phyloP scores from a whole-genome alignment of 352 stramenopile species.

The Thraustotheca clavata region DNA sequence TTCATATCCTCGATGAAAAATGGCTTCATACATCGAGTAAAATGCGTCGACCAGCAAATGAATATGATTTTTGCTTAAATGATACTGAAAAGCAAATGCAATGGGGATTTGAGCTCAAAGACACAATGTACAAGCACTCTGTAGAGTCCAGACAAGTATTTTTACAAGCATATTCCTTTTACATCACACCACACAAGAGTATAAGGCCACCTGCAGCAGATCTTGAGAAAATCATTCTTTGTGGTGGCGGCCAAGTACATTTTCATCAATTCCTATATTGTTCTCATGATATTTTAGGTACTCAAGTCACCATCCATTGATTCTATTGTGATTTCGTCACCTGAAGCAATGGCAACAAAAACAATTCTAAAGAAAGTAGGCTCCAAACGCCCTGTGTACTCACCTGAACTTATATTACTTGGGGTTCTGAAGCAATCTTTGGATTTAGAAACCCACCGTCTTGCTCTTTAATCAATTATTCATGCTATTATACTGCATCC shows the following conservation, averaged over 20 bases:
- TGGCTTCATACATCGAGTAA: conserved; percentile 41
- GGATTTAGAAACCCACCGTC: conserved; percentile 29
- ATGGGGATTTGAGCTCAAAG: conserved; percentile 39
- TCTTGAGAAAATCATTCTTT: conserved; percentile 44
- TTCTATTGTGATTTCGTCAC: conserved; percentile 37
- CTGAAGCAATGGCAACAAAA: conserved; percentile 26
- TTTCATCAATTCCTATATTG: neutral
- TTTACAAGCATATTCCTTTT: conserved; percentile 29
- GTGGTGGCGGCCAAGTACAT: conserved; percentile 31
- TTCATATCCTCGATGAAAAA: conserved; percentile 36
- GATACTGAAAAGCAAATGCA: conserved; percentile 37
- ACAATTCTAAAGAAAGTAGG: conserved; percentile 35
- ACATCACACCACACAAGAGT: conserved; percentile 50
- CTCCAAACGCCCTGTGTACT: conserved; percentile 31
- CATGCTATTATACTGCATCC: too few species aligned
- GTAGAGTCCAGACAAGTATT: conserved; percentile 27
- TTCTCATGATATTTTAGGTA: neutral
- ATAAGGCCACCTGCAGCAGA: conserved; percentile 37
- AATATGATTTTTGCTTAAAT: conserved; percentile 33
- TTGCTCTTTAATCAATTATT: too few species aligned
- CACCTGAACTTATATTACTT: conserved; percentile 38
- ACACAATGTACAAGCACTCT: conserved; percentile 36
- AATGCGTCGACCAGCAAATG: conserved; percentile 25
- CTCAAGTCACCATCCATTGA: neutral
- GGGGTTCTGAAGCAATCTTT: conserved; percentile 37